Conservation (phyloP, 2,329 filamentous ascomycete genomes). For the Exophiala sideris region DNA sequence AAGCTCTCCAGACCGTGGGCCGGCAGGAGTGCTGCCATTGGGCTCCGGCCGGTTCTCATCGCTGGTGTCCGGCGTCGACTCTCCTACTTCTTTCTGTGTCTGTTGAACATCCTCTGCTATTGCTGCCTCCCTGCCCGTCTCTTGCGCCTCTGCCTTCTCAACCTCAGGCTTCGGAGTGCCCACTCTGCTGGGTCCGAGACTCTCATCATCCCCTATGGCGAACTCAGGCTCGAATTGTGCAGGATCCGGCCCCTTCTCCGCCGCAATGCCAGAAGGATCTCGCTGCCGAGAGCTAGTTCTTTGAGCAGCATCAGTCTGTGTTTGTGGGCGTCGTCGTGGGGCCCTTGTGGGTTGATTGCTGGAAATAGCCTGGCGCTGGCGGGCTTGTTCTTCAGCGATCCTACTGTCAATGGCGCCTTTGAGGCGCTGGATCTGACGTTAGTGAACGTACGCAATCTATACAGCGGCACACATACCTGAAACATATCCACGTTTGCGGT, state of each 20-base stretch:
- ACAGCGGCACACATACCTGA: conserved; percentile 17
- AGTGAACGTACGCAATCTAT: not conserved
- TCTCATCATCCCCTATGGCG: conserved; percentile 77
- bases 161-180: conserved; percentile 56
- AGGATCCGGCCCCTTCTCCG: conserved; percentile 69
- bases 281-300: conserved; percentile 32
- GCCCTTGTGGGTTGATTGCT: conserved; percentile 44
- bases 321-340: conserved; percentile 32
- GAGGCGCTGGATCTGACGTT: conserved; percentile 57
- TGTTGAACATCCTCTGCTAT: conserved; percentile 28
- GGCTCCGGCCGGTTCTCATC: conserved; percentile 26
- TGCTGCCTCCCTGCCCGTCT: conserved; percentile 25
- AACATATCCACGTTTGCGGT: conserved; percentile 30
- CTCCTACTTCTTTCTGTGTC: conserved; percentile 27
- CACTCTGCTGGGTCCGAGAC: conserved; percentile 54
- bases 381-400: conserved; percentile 88
- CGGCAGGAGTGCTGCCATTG: conserved; percentile 28
- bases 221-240: conserved; percentile 85
- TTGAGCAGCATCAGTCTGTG: conserved; percentile 31
- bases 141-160: conserved; percentile 29
- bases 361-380: conserved; percentile 54
- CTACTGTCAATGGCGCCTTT: conserved; percentile 81
- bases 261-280: conserved; percentile 40
- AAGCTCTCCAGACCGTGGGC: conserved; percentile 50
- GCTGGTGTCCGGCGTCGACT: conserved; percentile 27